Base-by-base conservation (phyloP, 176 grass and related monocot genomes). In the Tuctoria greenei region DNA sequence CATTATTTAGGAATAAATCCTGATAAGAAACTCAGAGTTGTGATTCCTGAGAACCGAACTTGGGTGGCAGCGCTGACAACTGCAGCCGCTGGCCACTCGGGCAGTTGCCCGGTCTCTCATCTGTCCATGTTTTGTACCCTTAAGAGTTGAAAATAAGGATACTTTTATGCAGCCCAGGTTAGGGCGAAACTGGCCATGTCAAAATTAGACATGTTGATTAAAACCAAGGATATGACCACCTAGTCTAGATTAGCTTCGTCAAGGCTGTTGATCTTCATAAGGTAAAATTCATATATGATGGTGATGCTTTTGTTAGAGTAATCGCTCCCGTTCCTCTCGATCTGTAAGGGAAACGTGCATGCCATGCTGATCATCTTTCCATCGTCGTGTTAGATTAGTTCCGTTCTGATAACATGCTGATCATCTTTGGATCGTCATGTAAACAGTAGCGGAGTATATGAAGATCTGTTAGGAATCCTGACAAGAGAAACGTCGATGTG, bases 121-220 rank as follows among this genome's bases (percentile, higher is more conserved):
- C 31, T 31, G 31, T 16, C 27, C 41, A 37, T 72, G 66, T 43
- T 79, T 69, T 13, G 74, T 83, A 38, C 26, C 26, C 31, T 17
- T 82, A 8, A 13, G 12, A 18, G 6, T 71, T 59, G 25, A 66
- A 67, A 79, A 57, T 44, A 51, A 46, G 21, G 23, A 27, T 25
- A 56, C 38, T 42, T 52, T 56, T 71, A 15, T 10, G 12, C 55
- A 21, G 35, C 8, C 52, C 61, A 44, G 51, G 26, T 58, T 37
- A 54, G 69, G 68, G 10, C 70, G 84, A 47, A 31, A 69, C 81
- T 84, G 81, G 40, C 10, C 71, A 57, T 83, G 63, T 83, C 37
- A 80, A 84, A 79, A 35, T 38, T 25, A 64, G 86, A 88, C 75
- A 58, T 39, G 71, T 71, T 64, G 86, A 69, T 80, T 68, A 18